Conservation (phyloP, 441 rosid species). For the Breynia disticha region DNA sequence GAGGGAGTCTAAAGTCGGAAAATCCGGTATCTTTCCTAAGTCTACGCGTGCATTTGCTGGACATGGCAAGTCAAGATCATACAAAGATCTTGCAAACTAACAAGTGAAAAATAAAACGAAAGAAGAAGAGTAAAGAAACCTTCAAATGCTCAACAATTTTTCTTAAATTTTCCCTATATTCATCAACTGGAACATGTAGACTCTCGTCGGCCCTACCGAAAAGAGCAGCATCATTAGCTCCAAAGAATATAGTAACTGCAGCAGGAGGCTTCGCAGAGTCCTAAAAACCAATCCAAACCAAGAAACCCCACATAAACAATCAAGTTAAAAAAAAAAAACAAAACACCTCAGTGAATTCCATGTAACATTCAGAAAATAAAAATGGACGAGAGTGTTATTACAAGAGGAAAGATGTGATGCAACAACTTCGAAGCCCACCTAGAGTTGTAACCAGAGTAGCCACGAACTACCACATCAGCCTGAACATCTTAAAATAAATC, state of each 20-base stretch:
- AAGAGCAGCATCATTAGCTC: constrained; percentile 93
- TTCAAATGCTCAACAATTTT: constrained; percentile 69
- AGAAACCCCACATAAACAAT: neutral
- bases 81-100: neutral
- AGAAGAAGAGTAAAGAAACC: constrained; percentile 29
- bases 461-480: constrained; percentile 82
- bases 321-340: constrained; percentile 1
- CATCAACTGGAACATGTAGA: constrained; percentile 77
- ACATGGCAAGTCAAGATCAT: too few relatives aligned
- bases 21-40: too few relatives aligned
- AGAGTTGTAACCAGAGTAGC: constrained; percentile 89
- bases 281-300: constrained; percentile 22
- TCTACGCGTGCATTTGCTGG: too few relatives aligned
- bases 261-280: constrained; percentile 42
- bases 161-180: constrained; percentile 58
- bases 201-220: constrained; percentile 53
- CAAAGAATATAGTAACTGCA: constrained; percentile 77
- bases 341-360: neutral
- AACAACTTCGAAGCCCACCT: constrained; percentile 89
- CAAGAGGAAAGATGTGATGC: constrained; percentile 69
- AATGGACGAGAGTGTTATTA: constrained; percentile 18
- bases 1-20: too few relatives aligned
- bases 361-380: neutral
- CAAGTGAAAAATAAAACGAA: neutral
- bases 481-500: constrained; percentile 7